Base-by-base conservation (phyloP, 2,329 filamentous ascomycete genomes). In the Botrytis squamosa region DNA sequence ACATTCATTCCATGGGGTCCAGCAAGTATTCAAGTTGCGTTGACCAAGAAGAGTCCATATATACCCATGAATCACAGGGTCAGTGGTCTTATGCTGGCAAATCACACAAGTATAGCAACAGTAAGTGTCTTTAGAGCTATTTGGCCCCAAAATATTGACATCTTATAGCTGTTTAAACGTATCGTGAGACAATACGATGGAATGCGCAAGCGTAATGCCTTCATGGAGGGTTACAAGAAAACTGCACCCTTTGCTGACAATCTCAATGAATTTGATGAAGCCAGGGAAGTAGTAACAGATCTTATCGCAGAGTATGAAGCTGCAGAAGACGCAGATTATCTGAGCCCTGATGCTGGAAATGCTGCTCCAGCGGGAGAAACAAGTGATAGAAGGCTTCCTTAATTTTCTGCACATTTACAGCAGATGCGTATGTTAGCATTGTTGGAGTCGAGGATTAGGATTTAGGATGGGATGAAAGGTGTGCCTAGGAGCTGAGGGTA, bases 1-100 rank as follows among this genome's bases (percentile, higher is more conserved):
- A 97, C 94, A 0, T 99, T 99, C 81, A 99, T 99, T 76, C 96
- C 97, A 16, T 99, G 96, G 96, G 96, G 96, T 0, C 96, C 96
- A 1, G 96, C 96, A 42, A 97, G 94, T 81, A 99, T 99, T 77
- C 96, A 99, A 83, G 96, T 99, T 20, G 97, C 96, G 4, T 84
- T 99, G 75, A 98, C 96, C 3, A 97, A 97, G 85, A 94, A 97
- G 81, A 98, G 95, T 60, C 97, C 97, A 1, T 98, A 99, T 81
- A 92, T 98, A 60, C 92, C 94, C 72, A 97, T 97, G 85, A 94
- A 93, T 77, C 94, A 98, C 81, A 92, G 96, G 67, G 96, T 99
- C 71, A 97, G 94, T 77, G 96, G 96, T 3, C 88, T 99, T 74
- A 99, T 99, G 96, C 86, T 99, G 74, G 96, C 96, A 20, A 99